Percentiles rank a stretch among this genome's conserved stretches.
phyloP scores from a whole-genome alignment of 495 filamentous ascomycete species.

The Aspergillus ellipticus region DNA sequence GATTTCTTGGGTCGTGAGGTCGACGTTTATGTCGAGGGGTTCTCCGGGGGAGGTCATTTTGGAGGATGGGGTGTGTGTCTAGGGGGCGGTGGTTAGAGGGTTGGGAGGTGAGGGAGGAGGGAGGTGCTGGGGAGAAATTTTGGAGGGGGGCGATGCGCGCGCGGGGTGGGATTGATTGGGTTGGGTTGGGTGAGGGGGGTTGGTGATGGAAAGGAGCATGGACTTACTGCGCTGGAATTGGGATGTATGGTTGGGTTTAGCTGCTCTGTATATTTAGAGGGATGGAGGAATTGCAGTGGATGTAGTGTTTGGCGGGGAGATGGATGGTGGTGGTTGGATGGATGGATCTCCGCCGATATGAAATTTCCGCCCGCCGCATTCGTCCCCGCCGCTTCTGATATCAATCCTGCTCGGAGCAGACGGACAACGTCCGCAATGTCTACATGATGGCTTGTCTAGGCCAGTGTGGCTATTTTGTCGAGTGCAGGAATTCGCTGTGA shows the following conservation, averaged over 20 bases:
- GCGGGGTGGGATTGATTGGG: background rate
- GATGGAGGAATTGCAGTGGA: background rate
- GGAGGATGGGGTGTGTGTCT: background rate
- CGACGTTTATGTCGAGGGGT: constrained; percentile 37
- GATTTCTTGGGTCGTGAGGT: constrained; percentile 50
- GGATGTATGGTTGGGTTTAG: background rate
- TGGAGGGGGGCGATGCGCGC: background rate
- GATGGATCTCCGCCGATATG: constrained; percentile 11
- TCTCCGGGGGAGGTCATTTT: constrained; percentile 18
- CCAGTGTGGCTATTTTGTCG: no score
- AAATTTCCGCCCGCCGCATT: constrained; percentile 36
- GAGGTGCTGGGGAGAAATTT: background rate
- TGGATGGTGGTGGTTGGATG: no score
- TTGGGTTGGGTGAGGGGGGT: background rate
- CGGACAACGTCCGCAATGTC: background rate
- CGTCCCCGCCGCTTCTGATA: constrained; percentile 13
- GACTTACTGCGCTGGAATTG: background rate
- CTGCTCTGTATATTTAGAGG: background rate
- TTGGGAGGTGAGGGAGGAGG: background rate
- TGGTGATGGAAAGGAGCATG: background rate
- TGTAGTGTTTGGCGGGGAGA: constrained; percentile 1
- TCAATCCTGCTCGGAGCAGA: background rate
- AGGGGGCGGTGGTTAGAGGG: background rate
- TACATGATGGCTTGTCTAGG: no score
- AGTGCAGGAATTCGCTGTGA: no score